Evolutionary conservation across 768 basidiomycete species (phyloP).

Genomic region (Rhizopogon salebrosus): DNA sequence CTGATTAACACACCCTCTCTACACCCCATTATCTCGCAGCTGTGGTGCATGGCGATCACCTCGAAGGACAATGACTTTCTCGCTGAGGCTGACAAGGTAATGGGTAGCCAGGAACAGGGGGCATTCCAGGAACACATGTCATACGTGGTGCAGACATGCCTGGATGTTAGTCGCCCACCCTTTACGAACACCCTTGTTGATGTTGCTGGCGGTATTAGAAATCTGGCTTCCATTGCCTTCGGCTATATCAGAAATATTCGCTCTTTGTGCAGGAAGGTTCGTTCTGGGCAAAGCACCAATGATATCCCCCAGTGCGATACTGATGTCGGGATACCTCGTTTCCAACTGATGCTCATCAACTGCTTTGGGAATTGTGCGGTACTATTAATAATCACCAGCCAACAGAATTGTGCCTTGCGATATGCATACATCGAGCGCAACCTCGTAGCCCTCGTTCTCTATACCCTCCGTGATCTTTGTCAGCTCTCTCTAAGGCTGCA

Average conservation of each 20-base stretch:
- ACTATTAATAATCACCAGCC: background rate
- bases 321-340: background rate
- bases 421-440: background rate
- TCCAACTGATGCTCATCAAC: background rate
- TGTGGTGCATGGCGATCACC: background rate
- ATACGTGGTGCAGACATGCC: conserved; percentile 1
- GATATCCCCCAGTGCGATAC: background rate
- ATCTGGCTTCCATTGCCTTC: background rate
- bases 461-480: conserved; percentile 1
- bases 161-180: background rate
- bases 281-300: background rate
- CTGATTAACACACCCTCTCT: background rate
- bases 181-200: background rate
- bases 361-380: conserved; percentile 1
- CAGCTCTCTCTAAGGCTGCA: background rate
- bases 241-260: background rate
- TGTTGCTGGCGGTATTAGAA: background rate
- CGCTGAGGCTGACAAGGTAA: background rate
- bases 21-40: background rate
- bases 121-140: conserved; percentile 3
- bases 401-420: background rate
- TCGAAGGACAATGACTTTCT: conserved; percentile 1
- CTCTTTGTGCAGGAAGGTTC: background rate
- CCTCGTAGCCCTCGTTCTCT: background rate
- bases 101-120: background rate